phyloP scores from a whole-genome alignment of 2,329 filamentous ascomycete genomes.

The Curvularia spicifera region DNA sequence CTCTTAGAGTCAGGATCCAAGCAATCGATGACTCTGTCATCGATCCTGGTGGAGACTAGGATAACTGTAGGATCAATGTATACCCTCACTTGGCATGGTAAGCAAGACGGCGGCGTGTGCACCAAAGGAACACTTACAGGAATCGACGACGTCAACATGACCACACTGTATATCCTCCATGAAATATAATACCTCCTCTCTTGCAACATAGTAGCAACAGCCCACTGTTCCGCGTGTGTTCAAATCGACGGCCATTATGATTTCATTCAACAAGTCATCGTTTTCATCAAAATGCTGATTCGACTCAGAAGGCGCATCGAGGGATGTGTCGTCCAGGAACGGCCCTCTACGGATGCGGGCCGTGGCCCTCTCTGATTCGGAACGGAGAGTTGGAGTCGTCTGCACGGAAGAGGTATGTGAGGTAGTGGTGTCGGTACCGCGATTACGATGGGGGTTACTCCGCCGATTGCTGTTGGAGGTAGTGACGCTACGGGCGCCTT shows the following conservation, averaged over 20 bases:
- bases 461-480: constrained; percentile 16
- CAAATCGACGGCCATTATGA: constrained; percentile 82
- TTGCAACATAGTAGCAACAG: constrained; percentile 80
- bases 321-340: constrained; percentile 4
- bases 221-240: constrained; percentile 74
- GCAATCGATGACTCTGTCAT: constrained; percentile 55
- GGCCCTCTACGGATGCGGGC: constrained; percentile 1
- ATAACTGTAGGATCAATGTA: constrained; percentile 68
- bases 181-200: constrained; percentile 73
- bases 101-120: background rate
- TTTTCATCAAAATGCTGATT: constrained; percentile 38
- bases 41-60: constrained; percentile 62
- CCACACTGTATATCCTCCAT: constrained; percentile 77
- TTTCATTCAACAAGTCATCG: constrained; percentile 67
- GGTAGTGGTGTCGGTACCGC: constrained; percentile 5
- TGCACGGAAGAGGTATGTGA: constrained; percentile 19
- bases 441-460: constrained; percentile 12
- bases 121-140: constrained; percentile 44
- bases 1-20: constrained; percentile 54
- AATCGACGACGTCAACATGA: constrained; percentile 65
- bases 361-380: constrained; percentile 2
- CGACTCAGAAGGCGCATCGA: constrained; percentile 10
- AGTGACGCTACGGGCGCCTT: constrained; percentile 18
- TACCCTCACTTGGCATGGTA: constrained; percentile 58
- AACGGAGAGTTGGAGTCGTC: constrained; percentile 17